A percentile compares a stretch with the other conserved stretches of the same genome.
These are phyloP conservation scores for Trametes sp. DNA, from an alignment of 1,284 basidiomycete species.

Conservation along the genomic window DNA sequence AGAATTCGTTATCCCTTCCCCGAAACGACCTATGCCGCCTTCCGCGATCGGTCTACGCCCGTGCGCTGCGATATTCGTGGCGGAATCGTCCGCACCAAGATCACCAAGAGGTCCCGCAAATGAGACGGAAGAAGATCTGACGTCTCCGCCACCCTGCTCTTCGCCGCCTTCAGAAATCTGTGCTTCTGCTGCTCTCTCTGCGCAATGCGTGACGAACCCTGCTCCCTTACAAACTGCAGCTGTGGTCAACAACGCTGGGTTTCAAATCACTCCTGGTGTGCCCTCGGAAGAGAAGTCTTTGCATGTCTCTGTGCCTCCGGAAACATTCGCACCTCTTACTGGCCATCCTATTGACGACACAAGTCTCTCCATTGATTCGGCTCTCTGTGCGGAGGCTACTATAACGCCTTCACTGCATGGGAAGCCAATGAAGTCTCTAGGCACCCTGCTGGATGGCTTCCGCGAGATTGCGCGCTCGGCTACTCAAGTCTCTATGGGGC, in stretches of 20 bases:
- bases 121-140: not conserved
- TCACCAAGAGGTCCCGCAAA: not conserved
- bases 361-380: too few relatives aligned
- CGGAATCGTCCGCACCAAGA: not conserved
- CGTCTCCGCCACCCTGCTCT: not conserved
- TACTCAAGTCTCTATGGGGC: slow-evolving; percentile 10
- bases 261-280: too few relatives aligned
- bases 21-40: not conserved
- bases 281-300: too few relatives aligned
- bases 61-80: not conserved
- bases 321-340: too few relatives aligned
- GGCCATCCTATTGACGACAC: too few relatives aligned
- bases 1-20: not conserved
- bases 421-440: slow-evolving; percentile 28
- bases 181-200: not conserved
- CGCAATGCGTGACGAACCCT: not conserved
- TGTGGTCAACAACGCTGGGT: not conserved
- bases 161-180: not conserved
- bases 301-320: too few relatives aligned
- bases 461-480: slow-evolving; percentile 31
- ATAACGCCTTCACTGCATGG: not conserved
- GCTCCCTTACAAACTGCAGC: not conserved
- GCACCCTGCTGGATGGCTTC: slow-evolving; percentile 25
- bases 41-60: not conserved
- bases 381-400: not conserved